phyloP scores from a whole-genome alignment of 2,329 filamentous ascomycete species.

The Alternaria infectoria region DNA sequence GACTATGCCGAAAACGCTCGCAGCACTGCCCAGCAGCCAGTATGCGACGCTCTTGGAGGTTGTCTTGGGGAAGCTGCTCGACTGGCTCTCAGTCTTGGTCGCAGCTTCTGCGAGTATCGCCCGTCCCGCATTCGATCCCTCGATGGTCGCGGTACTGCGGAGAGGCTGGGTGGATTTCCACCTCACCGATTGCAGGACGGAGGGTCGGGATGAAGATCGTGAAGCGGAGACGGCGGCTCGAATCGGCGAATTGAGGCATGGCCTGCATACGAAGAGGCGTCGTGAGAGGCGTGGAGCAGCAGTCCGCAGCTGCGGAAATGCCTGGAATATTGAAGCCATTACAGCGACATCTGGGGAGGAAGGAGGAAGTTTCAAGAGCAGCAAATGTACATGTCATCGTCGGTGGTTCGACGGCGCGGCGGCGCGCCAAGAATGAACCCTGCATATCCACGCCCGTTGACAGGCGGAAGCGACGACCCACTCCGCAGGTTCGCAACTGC shows the following conservation, averaged over 20 bases:
- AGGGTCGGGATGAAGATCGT: slow-evolving; percentile 26
- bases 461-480: slow-evolving; percentile 18
- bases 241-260: slow-evolving; percentile 39
- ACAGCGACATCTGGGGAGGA: slow-evolving; percentile 8
- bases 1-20: slow-evolving; percentile 95
- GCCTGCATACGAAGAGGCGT: slow-evolving; percentile 43
- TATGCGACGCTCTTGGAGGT: slow-evolving; percentile 82
- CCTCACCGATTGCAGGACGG: slow-evolving; percentile 39
- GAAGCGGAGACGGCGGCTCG: slow-evolving; percentile 26
- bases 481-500: slow-evolving; percentile 10
- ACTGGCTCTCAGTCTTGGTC: slow-evolving; percentile 11
- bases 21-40: slow-evolving; percentile 91
- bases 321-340: slow-evolving; percentile 47
- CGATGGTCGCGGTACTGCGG: slow-evolving; percentile 29
- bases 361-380: not conserved
- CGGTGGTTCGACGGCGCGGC: slow-evolving; percentile 16
- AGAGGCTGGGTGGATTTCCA: slow-evolving; percentile 44
- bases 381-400: slow-evolving; percentile 10
- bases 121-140: slow-evolving; percentile 18
- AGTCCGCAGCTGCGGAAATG: slow-evolving; percentile 46
- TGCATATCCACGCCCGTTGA: slow-evolving; percentile 18
- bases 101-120: slow-evolving; percentile 20
- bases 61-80: slow-evolving; percentile 61
- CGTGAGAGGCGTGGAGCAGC: slow-evolving; percentile 47
- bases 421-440: slow-evolving; percentile 9